A percentile compares a stretch with the other conserved stretches of the same genome.
phyloP scores from a whole-genome alignment of 192 early-diverging fungal genomes.

The Entomortierella parvispora region DNA sequence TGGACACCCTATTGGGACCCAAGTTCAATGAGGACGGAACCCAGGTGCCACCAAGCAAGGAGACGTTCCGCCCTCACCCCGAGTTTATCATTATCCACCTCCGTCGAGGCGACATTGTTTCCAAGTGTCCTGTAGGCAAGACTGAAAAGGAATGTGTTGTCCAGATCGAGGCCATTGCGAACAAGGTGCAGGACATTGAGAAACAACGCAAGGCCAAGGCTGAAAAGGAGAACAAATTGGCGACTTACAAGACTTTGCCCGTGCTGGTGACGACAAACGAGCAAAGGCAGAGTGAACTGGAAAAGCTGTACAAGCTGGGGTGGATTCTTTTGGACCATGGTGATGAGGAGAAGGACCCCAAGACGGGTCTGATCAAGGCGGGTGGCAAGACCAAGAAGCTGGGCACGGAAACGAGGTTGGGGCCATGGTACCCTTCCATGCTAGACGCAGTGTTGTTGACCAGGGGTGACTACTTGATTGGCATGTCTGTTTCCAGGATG shows the following conservation, averaged over 20 bases:
- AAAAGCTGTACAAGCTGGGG: slow-evolving; percentile 25
- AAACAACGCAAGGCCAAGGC: slow-evolving; percentile 9
- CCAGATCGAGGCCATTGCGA: slow-evolving; percentile 43
- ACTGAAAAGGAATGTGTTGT: slow-evolving; percentile 36
- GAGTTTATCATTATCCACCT: slow-evolving; percentile 46
- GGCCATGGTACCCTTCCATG: slow-evolving; percentile 43
- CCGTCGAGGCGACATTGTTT: slow-evolving; percentile 36
- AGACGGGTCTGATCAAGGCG: slow-evolving; percentile 1
- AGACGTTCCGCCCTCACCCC: slow-evolving; percentile 32
- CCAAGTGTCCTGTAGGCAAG: slow-evolving; percentile 26
- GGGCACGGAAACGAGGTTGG: slow-evolving; percentile 11
- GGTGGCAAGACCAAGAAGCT: slow-evolving; percentile 34
- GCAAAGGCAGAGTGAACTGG: slow-evolving; percentile 14
- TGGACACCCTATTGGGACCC: slow-evolving; percentile 30
- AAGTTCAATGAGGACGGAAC: not conserved
- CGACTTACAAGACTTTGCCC: slow-evolving; percentile 5
- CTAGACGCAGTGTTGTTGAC: slow-evolving; percentile 44
- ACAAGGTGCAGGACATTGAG: slow-evolving; percentile 41
- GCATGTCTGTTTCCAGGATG: slow-evolving; percentile 42
- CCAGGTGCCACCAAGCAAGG: not conserved
- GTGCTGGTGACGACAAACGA: slow-evolving; percentile 46
- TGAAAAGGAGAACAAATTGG: not conserved
- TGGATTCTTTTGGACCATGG: slow-evolving; percentile 50
- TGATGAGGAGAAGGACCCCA: slow-evolving; percentile 19
- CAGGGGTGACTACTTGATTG: slow-evolving; percentile 39